Percentiles rank a stretch among this genome's conserved stretches.
Conservation (phyloP, 441 rosid species). For the Adansonia rubrostipa region DNA sequence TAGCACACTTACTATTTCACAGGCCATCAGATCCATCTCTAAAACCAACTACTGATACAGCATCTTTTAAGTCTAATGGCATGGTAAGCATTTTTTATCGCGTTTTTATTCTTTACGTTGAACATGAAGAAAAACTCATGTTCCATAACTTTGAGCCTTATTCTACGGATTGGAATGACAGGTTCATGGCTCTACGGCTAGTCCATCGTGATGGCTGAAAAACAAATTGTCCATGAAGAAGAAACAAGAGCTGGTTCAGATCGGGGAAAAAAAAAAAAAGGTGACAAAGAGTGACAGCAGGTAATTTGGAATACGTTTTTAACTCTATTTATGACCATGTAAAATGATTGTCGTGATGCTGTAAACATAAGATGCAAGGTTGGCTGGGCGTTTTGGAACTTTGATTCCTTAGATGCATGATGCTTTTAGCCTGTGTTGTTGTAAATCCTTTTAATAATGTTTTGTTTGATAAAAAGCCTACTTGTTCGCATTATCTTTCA, state of each 20-base stretch:
- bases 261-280: neutral
- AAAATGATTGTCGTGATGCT: too few species aligned
- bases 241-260: constrained; percentile 32
- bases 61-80: constrained; percentile 48
- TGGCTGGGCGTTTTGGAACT: too few species aligned
- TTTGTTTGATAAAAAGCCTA: too few species aligned
- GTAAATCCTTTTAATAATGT: too few species aligned
- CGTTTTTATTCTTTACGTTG: neutral
- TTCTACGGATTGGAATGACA: constrained; percentile 33
- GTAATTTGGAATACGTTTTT: too few species aligned
- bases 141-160: neutral
- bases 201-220: constrained; percentile 49
- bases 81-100: constrained; percentile 44
- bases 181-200: constrained; percentile 52
- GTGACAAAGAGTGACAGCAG: too few species aligned
- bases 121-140: constrained; percentile 15
- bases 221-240: constrained; percentile 41
- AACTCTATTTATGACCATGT: too few species aligned
- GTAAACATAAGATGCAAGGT: too few species aligned
- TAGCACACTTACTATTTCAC: constrained; percentile 88
- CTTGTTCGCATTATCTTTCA: too few species aligned
- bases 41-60: constrained; percentile 40
- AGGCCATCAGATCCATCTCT: constrained; percentile 67
- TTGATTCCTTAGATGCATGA: too few species aligned
- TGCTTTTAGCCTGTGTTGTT: too few species aligned